These are phyloP conservation scores for Raphanus hybrid DNA, from an alignment of 441 rosid species.

Conservation along the genomic window DNA sequence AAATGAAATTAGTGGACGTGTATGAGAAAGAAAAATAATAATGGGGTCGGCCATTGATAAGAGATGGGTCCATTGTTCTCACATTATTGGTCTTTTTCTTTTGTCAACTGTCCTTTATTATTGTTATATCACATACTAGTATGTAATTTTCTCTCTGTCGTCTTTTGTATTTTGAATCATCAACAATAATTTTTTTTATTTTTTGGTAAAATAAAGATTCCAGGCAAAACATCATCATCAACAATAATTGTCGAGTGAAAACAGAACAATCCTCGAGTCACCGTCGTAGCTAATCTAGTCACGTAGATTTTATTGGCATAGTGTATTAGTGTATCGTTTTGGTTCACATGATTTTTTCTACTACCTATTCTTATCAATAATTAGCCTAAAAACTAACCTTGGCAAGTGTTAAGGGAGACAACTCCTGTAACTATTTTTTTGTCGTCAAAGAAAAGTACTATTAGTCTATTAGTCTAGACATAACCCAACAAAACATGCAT, in stretches of 20 bases:
- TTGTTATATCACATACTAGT: not conserved
- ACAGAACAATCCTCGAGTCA: not conserved
- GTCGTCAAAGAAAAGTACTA: not conserved
- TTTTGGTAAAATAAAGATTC: too few relatives aligned
- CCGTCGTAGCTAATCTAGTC: not conserved
- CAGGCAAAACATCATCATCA: not conserved
- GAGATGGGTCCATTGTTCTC: not conserved
- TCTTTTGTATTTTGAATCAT: not conserved
- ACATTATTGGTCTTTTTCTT: slow-evolving; percentile 5
- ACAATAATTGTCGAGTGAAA: not conserved
- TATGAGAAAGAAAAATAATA: not conserved
- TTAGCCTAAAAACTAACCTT: not conserved
- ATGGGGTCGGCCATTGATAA: slow-evolving; percentile 13
- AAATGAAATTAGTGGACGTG: not conserved
- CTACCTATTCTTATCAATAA: not conserved
- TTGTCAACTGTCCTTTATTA: slow-evolving; percentile 23
- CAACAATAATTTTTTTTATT: not conserved
- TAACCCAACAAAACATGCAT: too few relatives aligned
- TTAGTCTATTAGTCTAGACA: too few relatives aligned
- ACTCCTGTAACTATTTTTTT: not conserved
- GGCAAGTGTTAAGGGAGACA: not conserved
- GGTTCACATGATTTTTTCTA: not conserved
- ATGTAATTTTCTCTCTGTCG: not conserved
- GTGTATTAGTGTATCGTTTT: not conserved
- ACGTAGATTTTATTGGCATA: not conserved